phyloP scores from a whole-genome alignment of 371 early-diverging fungal genomes.

The Mortierella sp. region DNA sequence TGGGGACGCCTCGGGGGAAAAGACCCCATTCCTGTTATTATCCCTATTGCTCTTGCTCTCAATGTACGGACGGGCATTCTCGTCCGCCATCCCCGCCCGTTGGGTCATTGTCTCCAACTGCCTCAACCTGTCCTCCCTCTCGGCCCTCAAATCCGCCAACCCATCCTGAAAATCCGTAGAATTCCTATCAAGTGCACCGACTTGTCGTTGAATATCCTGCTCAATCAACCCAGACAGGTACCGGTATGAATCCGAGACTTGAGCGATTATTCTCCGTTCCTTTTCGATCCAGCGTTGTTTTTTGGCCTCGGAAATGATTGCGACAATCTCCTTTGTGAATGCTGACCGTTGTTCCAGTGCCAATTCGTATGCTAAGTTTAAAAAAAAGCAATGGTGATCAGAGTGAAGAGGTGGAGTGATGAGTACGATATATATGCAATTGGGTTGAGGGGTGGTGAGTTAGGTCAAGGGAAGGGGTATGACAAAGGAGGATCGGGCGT shows the following conservation, averaged over 20 bases:
- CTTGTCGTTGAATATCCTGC: slow-evolving; percentile 59
- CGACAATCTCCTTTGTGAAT: slow-evolving; percentile 49
- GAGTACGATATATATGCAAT: neutral
- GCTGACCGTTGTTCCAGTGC: slow-evolving; percentile 42
- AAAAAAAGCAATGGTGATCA: neutral
- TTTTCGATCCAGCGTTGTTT: slow-evolving; percentile 75
- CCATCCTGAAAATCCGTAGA: slow-evolving; percentile 29
- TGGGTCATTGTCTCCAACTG: slow-evolving; percentile 40
- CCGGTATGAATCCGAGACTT: slow-evolving; percentile 71
- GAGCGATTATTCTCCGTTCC: slow-evolving; percentile 69
- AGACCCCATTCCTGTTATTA: neutral
- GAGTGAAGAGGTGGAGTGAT: neutral
- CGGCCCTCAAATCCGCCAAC: slow-evolving; percentile 20
- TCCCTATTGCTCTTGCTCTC: neutral
- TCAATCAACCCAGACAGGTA: slow-evolving; percentile 75
- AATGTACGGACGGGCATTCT: slow-evolving; percentile 30
- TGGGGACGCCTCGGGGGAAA: slow-evolving; percentile 32
- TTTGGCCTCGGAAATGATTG: slow-evolving; percentile 45
- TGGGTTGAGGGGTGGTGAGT: neutral
- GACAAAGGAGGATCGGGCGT: neutral
- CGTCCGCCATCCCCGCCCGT: slow-evolving; percentile 31
- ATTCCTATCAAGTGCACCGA: slow-evolving; percentile 30
- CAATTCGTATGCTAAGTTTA: slow-evolving; percentile 46
- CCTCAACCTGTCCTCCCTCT: slow-evolving; percentile 26
- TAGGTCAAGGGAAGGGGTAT: no score